Evolutionary conservation across 225 moss, liverwort and hornwort genomes (phyloP), one percentile per base, ranked within the genome.

Genomic region (Physcomitrellopsis africana): DNA sequence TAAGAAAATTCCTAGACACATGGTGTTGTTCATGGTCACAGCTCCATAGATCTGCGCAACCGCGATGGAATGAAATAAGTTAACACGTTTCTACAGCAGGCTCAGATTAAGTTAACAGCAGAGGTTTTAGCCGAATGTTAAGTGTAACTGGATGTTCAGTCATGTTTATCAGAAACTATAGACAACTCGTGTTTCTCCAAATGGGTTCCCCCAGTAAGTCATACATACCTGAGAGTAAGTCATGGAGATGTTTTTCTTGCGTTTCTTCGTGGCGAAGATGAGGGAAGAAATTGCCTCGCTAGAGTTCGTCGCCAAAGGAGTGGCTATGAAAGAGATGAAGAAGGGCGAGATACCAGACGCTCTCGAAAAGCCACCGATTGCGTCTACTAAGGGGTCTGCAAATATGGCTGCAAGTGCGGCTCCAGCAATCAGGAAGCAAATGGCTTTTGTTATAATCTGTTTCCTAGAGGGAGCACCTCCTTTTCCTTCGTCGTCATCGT

Each of bases 1-100:
- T 75, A 99, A 72, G 72, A 99, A 99, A 75, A 99, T 93, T 9
- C 83, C 92, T 11, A 99, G 81, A 82, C 99, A 99, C 86, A 99
- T 72, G 3, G 99, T 99, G 70, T 99, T 99, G 87, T 99, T 99
- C 95, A 95, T 95, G 1, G 99, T 99, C 74, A 99, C 99, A 14
- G 92, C 95, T 13, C 99, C 95, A 24, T 99, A 99, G 51, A 99
- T 95, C 85, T 99, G 89, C 71, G 69, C 3, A 63, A 9, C 11
- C 20, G 46, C 24, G 20, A 32, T 51, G 53, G 26, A 8, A 55
- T 6, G 3, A 12, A 43, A 27, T 54, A 26, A 62, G 43, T 37
- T 7, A 12, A 53, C 37, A 17, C 45, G 57, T 11, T 18, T 58
- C 16, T 11, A 32, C 13, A 20, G 11, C 11, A 46, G 46, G 46